Percentiles rank a stretch among this genome's conserved stretches.
phyloP scores from a whole-genome alignment of 768 basidiomycete genomes.

The Panaeolus cyanescens region DNA sequence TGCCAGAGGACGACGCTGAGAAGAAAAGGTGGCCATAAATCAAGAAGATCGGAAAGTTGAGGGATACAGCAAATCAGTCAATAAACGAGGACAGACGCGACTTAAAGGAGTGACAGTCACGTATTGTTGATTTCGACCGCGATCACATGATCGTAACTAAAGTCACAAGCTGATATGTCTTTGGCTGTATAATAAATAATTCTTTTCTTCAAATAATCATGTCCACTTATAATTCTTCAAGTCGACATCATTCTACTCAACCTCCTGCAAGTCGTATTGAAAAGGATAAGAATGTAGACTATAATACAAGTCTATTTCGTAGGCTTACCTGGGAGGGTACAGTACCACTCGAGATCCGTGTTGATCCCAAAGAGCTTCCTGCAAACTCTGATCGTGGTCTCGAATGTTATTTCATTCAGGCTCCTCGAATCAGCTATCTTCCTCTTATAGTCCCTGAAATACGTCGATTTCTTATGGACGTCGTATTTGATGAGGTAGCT shows the following conservation, averaged over 20 bases:
- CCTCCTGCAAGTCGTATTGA: constrained; percentile 34
- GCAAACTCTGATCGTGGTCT: constrained; percentile 87
- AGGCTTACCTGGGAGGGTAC: constrained; percentile 91
- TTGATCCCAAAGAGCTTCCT: constrained; percentile 87
- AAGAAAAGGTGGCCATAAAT: constrained; percentile 18
- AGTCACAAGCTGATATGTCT: constrained; percentile 8
- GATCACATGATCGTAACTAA: constrained; percentile 25
- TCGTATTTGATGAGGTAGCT: constrained; percentile 88
- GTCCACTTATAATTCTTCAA: neutral
- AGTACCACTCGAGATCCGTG: constrained; percentile 85
- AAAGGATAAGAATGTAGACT: constrained; percentile 46
- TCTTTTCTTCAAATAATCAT: neutral
- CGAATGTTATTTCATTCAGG: constrained; percentile 90
- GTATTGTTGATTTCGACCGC: constrained; percentile 15
- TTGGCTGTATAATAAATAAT: constrained; percentile 5
- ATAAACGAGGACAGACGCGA: constrained; percentile 18
- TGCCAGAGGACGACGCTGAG: constrained; percentile 19
- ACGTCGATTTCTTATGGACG: constrained; percentile 84
- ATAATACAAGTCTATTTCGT: constrained; percentile 79
- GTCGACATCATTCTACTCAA: constrained; percentile 46
- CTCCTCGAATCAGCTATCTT: constrained; percentile 90
- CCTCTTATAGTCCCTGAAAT: constrained; percentile 90
- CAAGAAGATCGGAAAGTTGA: constrained; percentile 13
- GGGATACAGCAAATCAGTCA: neutral
- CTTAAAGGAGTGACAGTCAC: constrained; percentile 10